These are phyloP conservation scores for Arthrinium puccinioides DNA, from an alignment of 2,329 filamentous ascomycete genomes.

Conservation along the genomic window DNA sequence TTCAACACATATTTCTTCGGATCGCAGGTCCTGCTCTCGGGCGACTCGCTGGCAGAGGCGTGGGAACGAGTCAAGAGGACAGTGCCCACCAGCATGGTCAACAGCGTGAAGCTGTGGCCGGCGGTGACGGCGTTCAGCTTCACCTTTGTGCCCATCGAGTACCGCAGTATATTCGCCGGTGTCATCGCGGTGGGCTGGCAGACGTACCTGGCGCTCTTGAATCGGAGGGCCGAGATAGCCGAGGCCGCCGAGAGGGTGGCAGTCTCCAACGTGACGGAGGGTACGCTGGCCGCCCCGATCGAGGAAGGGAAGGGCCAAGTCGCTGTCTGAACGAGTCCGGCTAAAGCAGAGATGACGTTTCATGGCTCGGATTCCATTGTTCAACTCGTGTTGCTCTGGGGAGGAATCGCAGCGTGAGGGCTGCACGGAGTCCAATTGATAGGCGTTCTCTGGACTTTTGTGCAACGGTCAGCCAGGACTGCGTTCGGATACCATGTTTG, in stretches of 20 bases:
- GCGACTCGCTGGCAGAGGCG: slow-evolving; percentile 56
- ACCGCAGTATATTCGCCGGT: slow-evolving; percentile 72
- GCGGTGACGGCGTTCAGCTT: slow-evolving; percentile 81
- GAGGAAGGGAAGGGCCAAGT: no score
- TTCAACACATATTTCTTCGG: slow-evolving; percentile 84
- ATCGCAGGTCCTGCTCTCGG: slow-evolving; percentile 67
- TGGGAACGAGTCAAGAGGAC: slow-evolving; percentile 66
- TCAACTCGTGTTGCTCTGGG: no score
- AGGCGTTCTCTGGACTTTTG: no score
- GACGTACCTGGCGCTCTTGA: slow-evolving; percentile 79
- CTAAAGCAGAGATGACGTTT: no score
- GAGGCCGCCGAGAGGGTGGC: slow-evolving; percentile 24
- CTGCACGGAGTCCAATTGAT: no score
- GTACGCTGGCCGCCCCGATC: background rate
- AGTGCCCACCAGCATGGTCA: slow-evolving; percentile 68
- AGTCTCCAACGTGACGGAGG: background rate
- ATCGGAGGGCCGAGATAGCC: slow-evolving; percentile 60
- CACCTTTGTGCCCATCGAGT: slow-evolving; percentile 72
- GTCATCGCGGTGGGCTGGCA: slow-evolving; percentile 84
- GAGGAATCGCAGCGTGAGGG: no score
- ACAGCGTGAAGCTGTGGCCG: slow-evolving; percentile 84
- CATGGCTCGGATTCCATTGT: no score
- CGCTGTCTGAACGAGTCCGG: no score
- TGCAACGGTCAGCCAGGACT: no score
- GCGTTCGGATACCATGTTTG: no score